These are phyloP conservation scores for Climacium dendroides DNA, from an alignment of 225 moss, liverwort and hornwort species.

Conservation along the genomic window DNA sequence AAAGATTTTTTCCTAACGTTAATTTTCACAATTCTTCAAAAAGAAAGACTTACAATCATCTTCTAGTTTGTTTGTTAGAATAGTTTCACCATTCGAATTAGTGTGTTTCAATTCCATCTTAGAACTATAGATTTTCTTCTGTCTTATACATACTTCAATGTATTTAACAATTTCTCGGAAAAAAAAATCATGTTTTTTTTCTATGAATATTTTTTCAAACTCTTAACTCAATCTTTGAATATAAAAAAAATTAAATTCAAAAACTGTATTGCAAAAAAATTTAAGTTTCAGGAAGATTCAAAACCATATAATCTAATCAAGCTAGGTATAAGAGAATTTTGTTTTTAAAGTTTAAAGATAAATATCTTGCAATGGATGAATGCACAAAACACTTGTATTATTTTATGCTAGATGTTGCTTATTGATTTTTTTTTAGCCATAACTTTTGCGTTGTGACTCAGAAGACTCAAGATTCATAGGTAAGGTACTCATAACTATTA, in stretches of 20 bases:
- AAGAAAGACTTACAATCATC: background rate
- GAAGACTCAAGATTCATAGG: background rate
- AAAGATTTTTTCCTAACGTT: fast-evolving
- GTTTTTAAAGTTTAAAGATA: background rate
- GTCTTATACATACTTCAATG: fast-evolving
- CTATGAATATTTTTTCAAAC: background rate
- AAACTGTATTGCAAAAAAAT: fast-evolving
- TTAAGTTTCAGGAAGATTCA: background rate
- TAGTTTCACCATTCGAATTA: background rate
- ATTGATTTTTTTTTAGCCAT: background rate
- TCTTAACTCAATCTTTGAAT: background rate
- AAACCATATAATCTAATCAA: background rate
- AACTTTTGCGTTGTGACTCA: background rate
- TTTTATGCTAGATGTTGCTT: fast-evolving
- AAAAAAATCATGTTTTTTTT: background rate
- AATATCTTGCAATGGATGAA: background rate
- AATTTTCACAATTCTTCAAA: background rate
- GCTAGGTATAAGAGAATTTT: background rate
- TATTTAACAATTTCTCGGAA: background rate
- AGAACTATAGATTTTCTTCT: background rate
- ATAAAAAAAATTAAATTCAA: background rate
- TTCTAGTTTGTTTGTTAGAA: background rate
- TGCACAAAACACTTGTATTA: background rate
- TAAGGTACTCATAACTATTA: background rate
- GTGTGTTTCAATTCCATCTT: background rate